Evolutionary conservation across 164 flowering plant species (phyloP), one percentile per base, ranked within the genome.

Genomic region (Amborella trichopoda): DNA sequence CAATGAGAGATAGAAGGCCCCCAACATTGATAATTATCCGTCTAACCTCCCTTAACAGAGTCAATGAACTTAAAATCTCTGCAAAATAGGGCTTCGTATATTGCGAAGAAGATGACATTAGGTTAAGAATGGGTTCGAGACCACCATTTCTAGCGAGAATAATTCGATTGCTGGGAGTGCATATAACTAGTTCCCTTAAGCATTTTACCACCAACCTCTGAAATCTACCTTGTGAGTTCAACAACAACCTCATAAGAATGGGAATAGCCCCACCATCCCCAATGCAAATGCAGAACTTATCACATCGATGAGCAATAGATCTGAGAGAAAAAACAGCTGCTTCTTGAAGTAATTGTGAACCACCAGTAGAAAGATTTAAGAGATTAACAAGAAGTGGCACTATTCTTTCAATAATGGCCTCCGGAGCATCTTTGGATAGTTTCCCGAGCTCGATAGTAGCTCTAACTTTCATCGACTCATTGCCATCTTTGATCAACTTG

Each of bases 41-140:
- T 43, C 83, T 61, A 23, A 56, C 67, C 50, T 64, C 78, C 44
- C 60, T 62, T 48, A 60, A 9, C 61, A 70, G 63, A 9, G 70
- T 53, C 60, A 75, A 12, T 12, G 75, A 59, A 54, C 76, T 73
- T 41, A 78, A 53, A 24, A 68, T 68, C 61, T 78, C 78, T 26
- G 75, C 67, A 59, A 75, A 56, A 44, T 62, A 58, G 37, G 22
- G 26, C 63, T 65, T 65, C 11, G 43, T 39, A 19, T 51, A 50
- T 40, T 54, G 60, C 4, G 24, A 21, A 13, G 43, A 40, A 2
- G 60, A 64, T 22, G 27, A 26, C 4, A 77, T 44, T 69, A 70
- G 23, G 41, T 23, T 13, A 25, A 75, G 24, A 38, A 75, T 34
- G 18, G 59, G 32, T 33, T 67, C 70, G 48, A 71, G 32, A 6